Percentiles rank a stretch among this genome's conserved stretches.
These are phyloP conservation scores for Hylodesmum podocarpum DNA, from an alignment of 306 rosid genomes.

Conservation along the genomic window DNA sequence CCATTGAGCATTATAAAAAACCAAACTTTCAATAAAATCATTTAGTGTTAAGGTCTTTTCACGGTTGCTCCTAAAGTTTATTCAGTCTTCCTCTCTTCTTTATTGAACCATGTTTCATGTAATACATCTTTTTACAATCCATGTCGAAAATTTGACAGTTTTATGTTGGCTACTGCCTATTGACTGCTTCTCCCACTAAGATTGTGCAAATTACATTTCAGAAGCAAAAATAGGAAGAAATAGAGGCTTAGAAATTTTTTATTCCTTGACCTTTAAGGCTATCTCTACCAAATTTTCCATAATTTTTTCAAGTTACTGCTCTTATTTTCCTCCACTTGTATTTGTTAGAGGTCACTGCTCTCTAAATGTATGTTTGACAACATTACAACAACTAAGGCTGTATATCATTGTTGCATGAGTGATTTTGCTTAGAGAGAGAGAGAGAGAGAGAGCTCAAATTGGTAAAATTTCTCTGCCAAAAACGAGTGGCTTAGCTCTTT, in stretches of 20 bases:
- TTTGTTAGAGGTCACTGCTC: background rate
- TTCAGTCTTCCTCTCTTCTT: background rate
- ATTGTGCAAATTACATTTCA: background rate
- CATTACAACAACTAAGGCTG: background rate
- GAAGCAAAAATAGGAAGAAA: background rate
- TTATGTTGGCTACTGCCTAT: background rate
- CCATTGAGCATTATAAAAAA: background rate
- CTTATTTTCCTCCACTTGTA: background rate
- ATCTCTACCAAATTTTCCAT: background rate
- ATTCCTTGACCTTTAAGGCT: background rate
- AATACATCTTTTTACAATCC: background rate
- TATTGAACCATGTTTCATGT: background rate
- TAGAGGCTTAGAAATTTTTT: background rate
- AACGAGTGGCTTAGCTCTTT: background rate
- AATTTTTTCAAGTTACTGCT: background rate
- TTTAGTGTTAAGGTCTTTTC: background rate
- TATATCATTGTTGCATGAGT: background rate
- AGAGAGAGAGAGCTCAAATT: background rate
- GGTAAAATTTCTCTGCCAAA: background rate
- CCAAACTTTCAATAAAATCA: background rate
- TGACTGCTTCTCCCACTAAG: background rate
- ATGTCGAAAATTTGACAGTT: background rate
- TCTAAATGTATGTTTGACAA: background rate
- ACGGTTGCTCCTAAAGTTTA: background rate
- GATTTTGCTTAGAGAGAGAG: background rate